Evolutionary conservation across 1,139 yeast genomes (phyloP).

Genomic region (Zygoascus sp.): DNA sequence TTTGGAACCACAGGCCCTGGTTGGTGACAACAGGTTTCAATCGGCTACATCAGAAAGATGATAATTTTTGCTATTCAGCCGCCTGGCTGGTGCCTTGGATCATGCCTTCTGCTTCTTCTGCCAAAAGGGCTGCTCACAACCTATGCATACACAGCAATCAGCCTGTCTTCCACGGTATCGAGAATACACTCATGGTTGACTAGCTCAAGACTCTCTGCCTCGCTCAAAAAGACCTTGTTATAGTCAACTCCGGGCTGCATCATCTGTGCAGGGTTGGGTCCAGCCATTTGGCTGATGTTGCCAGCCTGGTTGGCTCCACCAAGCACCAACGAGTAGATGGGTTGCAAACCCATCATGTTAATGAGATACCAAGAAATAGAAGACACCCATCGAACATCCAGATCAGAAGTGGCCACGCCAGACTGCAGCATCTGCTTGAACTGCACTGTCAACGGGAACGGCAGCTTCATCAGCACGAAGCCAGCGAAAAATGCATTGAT

Average conservation of each 20-base stretch:
- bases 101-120: too few relatives aligned
- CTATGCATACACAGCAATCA: slow-evolving; percentile 34
- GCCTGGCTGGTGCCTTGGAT: too few relatives aligned
- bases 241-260: slow-evolving; percentile 48
- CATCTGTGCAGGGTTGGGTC: slow-evolving; percentile 31
- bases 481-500: slow-evolving; percentile 92
- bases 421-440: slow-evolving; percentile 90
- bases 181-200: slow-evolving; percentile 54
- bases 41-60: too few relatives aligned
- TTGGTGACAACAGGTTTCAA: too few relatives aligned
- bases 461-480: slow-evolving; percentile 74
- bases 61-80: too few relatives aligned
- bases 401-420: slow-evolving; percentile 78
- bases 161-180: slow-evolving; percentile 62
- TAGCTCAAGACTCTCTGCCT: slow-evolving; percentile 74
- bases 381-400: slow-evolving; percentile 91
- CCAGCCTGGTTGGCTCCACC: slow-evolving; percentile 48
- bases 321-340: slow-evolving; percentile 70
- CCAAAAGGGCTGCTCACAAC: not conserved
- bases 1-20: too few relatives aligned
- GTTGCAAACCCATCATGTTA: slow-evolving; percentile 76
- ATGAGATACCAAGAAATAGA: slow-evolving; percentile 97
- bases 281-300: slow-evolving; percentile 33
- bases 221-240: slow-evolving; percentile 55
- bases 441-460: slow-evolving; percentile 79